Conservation (phyloP, 345 rosid species). For the Carallia pectinifolia region DNA sequence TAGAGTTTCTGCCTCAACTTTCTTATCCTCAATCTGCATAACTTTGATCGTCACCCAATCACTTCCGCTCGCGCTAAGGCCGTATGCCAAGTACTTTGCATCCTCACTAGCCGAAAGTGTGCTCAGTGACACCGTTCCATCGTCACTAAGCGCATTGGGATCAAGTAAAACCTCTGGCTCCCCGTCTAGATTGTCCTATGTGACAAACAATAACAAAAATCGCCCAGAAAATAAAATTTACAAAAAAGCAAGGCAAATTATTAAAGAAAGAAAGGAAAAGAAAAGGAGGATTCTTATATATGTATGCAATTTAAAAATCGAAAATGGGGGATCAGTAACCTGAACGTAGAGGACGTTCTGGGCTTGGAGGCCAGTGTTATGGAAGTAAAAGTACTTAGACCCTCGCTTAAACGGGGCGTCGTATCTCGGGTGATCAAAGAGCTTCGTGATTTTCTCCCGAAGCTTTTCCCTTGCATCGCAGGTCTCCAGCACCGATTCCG, state of each 20-base stretch:
- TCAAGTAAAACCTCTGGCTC: conserved; percentile 80
- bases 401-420: conserved; percentile 65
- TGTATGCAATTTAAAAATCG: background rate
- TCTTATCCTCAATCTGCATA: conserved; percentile 59
- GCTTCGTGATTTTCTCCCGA: conserved; percentile 53
- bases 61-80: conserved; percentile 83
- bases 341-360: conserved; percentile 74
- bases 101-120: conserved; percentile 60
- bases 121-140: conserved; percentile 76
- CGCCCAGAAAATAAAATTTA: background rate
- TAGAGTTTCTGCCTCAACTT: conserved; percentile 63
- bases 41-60: conserved; percentile 90
- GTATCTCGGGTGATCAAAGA: conserved; percentile 82
- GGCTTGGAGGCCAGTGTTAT: conserved; percentile 85
- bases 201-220: background rate
- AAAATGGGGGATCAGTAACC: conserved; percentile 28
- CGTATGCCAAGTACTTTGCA: conserved; percentile 74
- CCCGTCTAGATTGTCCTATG: conserved; percentile 69
- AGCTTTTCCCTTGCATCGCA: conserved; percentile 65
- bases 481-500: conserved; percentile 53
- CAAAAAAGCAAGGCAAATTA: background rate
- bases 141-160: conserved; percentile 78
- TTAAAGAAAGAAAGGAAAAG: background rate
- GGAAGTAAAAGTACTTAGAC: conserved; percentile 71
- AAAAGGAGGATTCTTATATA: background rate